Conservation (phyloP, 108 stramenopile species). For the Epipyxis sp. region DNA sequence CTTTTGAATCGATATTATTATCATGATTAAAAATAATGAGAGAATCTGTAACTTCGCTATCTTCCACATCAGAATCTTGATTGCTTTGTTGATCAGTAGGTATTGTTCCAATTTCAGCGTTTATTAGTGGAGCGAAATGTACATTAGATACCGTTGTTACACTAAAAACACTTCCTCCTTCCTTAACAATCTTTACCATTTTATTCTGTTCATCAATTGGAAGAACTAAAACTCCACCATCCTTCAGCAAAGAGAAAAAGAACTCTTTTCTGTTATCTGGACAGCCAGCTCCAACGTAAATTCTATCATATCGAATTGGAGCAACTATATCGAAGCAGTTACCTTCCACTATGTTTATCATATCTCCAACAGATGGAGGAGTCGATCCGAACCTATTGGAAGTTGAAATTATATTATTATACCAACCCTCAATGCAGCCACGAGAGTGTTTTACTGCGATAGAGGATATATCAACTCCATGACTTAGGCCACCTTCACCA, state of each 20-base stretch:
- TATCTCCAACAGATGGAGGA: background rate
- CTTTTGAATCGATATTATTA: background rate
- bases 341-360: background rate
- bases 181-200: background rate
- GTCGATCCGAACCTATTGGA: background rate
- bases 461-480: conserved; percentile 37
- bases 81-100: background rate
- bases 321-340: conserved; percentile 22
- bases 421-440: conserved; percentile 9
- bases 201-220: conserved; percentile 33
- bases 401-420: background rate
- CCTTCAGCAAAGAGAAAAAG: conserved; percentile 36
- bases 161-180: background rate
- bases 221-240: conserved; percentile 41
- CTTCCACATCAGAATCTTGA: background rate
- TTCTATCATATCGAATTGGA: conserved; percentile 16
- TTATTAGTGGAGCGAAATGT: background rate
- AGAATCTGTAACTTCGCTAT: background rate
- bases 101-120: background rate
- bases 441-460: background rate
- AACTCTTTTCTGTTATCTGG: conserved; percentile 10
- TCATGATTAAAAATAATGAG: background rate
- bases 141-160: background rate
- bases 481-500: conserved; percentile 50
- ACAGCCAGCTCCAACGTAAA: conserved; percentile 45